Evolutionary conservation across 768 basidiomycete genomes (phyloP), one percentile per base, ranked within the genome.

Genomic region (Pseudohyphozyma bogoriensis): DNA sequence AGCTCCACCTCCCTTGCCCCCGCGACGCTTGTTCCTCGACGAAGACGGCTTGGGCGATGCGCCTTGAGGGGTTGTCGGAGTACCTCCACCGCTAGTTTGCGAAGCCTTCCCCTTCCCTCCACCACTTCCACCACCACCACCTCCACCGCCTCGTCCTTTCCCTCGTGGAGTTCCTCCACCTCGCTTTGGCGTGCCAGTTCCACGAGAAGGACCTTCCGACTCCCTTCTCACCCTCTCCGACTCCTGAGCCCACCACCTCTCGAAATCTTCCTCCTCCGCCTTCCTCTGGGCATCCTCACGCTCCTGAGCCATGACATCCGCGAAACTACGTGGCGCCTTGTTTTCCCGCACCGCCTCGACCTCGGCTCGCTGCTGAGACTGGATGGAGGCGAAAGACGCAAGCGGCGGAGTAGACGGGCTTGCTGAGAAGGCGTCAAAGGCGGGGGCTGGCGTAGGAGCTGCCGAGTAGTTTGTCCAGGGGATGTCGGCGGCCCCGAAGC

Each of bases 241-340:
- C 58, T 71, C 70, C 47, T 56, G 63, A 36, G 52, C 68, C 36
- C 66, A 71, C 70, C 70, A 71, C 13, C 31, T 45, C 44, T n/a
- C 60, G 33, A 71, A 71, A 45, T 63, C 69, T 45, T 26, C 46
- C 44, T 60, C 58, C 56, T 63, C 59, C 28, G 52, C 58, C 7
- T 36, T 37, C 15, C 45, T n/a, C 51, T 31, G 16, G n/a, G 59
- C 61, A 3, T 55, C 57, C 16, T 54, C 59, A 26, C 55, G 49
- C 37, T 71, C 70, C 45, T 65, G 58, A n/a, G 37, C 55, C 64
- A 70, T 69, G 18, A 71, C 60, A 11, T 71, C 69, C 16, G 63
- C 66, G 18, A 71, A 60, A 15, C 58, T 61, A 1, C 62, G 47
- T 12, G 51, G 47, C 24, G 60, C 60, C 33, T 64, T 61, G 46